Evolutionary conservation across 2,329 filamentous ascomycete genomes (phyloP).

Genomic region (Myriosclerotinia duriaeana): DNA sequence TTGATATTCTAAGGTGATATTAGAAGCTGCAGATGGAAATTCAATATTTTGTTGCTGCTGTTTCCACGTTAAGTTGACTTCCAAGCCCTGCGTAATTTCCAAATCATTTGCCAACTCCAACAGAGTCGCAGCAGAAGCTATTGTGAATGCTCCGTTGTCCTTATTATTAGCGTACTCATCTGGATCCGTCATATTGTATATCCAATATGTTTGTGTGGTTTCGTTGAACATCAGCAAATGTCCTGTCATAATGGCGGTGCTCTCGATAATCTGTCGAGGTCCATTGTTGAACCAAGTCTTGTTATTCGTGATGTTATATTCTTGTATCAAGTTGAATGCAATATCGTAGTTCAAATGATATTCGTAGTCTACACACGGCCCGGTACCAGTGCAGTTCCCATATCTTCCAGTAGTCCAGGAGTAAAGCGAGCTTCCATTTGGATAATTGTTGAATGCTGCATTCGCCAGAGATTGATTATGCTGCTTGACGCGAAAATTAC

Average conservation of each 20-base stretch:
- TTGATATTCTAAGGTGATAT: conserved; percentile 63
- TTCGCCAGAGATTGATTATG: conserved; percentile 61
- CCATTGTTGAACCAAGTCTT: conserved; percentile 42
- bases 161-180: conserved; percentile 42
- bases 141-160: conserved; percentile 68
- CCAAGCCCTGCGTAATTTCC: conserved; percentile 29
- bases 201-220: conserved; percentile 49
- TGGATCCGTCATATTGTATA: conserved; percentile 70
- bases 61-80: conserved; percentile 57
- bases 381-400: conserved; percentile 65
- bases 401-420: conserved; percentile 67
- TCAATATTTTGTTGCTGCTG: conserved; percentile 55
- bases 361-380: conserved; percentile 68
- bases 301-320: conserved; percentile 41
- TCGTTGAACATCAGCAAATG: conserved; percentile 61
- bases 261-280: conserved; percentile 63
- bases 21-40: conserved; percentile 54
- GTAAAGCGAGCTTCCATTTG: conserved; percentile 58
- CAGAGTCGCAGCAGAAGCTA: conserved; percentile 42
- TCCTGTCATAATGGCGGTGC: conserved; percentile 60
- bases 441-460: conserved; percentile 59
- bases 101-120: conserved; percentile 49
- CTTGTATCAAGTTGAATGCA: conserved; percentile 48
- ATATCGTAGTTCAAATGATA: conserved; percentile 73
- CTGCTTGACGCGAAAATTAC: conserved; percentile 60